Evolutionary conservation across 805 yeast species (phyloP), one percentile per base, ranked within the genome.

Genomic region (Monosporozyma servazzii): DNA sequence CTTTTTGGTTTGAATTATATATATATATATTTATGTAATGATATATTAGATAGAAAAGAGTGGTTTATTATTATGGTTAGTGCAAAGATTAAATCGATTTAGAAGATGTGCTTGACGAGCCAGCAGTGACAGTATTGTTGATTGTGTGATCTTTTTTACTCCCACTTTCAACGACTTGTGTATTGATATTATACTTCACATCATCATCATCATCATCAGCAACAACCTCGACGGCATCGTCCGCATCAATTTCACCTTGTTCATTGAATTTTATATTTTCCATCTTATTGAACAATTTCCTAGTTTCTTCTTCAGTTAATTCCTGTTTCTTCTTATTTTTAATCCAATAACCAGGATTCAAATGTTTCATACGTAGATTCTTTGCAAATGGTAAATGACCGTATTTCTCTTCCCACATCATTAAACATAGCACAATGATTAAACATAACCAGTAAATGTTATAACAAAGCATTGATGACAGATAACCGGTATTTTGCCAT

Each of bases 401-500:
- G 25, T 69, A 70, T 70, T 75, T 86, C 77, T 91, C 99, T 75
- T 88, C 93, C 71, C 63, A 89, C 56, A 83, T 71, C 88, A 91
- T 80, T 58, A 83, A 69, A 17, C 64, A 49, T 45, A 91, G 64
- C 37, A 75, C 69, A 21, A 72, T 54, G 55, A 85, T 84, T 51
- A 88, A 66, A 41, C 71, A 68, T 50, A 90, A 60, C 99, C 99
- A 91, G 75, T 91, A 91, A 56, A 84, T 57, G 72, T 88, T 89
- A 76, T 91, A 91, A 47, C 90, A 80, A 50, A 91, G 72, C 53
- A 91, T 90, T 5, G 96, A 88, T 52, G 97, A 96, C 66, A 87
- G 79, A 58, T 96, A 88, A 53, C 96, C 98, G 50, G 96, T 80
- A 72, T 91, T 91, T 74, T 89, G 96, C 99, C 99, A 91, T 56